Percentiles rank a stretch among this genome's conserved stretches.
Conservation (phyloP, 495 filamentous ascomycete genomes). For the Geoglossum glabrum region DNA sequence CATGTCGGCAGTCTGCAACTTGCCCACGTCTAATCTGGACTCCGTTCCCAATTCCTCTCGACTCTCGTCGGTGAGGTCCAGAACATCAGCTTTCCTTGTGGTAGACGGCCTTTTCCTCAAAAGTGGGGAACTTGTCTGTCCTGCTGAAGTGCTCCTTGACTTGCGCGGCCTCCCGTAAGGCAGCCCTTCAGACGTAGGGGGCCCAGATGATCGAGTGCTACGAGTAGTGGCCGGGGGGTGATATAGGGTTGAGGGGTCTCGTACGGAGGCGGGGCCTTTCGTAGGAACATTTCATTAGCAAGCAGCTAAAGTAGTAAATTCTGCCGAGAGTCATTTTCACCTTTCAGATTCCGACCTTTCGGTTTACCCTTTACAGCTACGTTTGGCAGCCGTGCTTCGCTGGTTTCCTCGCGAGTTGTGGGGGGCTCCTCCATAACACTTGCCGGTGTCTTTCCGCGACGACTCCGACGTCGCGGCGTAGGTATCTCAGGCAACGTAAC, state of each 20-base stretch:
- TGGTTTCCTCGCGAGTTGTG: background rate
- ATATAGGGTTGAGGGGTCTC: background rate
- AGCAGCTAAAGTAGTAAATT: slow-evolving; percentile 12
- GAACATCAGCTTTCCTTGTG: background rate
- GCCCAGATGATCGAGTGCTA: background rate
- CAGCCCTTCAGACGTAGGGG: background rate
- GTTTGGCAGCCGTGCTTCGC: background rate
- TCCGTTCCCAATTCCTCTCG: background rate
- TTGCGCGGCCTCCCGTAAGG: background rate
- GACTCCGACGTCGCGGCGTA: background rate
- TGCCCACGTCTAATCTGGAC: background rate
- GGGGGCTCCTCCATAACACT: slow-evolving; percentile 2
- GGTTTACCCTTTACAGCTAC: background rate
- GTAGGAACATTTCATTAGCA: slow-evolving; percentile 1
- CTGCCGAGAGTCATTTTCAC: background rate
- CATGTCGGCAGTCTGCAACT: background rate
- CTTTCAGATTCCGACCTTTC: background rate
- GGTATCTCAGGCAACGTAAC: background rate
- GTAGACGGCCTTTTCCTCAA: background rate
- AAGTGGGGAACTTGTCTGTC: background rate
- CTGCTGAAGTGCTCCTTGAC: background rate
- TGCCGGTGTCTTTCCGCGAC: background rate
- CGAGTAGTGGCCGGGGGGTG: background rate
- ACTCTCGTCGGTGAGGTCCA: background rate
- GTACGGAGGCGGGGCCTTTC: background rate